phyloP scores from a whole-genome alignment of 2,329 filamentous ascomycete species.

The Epichloe elymi region DNA sequence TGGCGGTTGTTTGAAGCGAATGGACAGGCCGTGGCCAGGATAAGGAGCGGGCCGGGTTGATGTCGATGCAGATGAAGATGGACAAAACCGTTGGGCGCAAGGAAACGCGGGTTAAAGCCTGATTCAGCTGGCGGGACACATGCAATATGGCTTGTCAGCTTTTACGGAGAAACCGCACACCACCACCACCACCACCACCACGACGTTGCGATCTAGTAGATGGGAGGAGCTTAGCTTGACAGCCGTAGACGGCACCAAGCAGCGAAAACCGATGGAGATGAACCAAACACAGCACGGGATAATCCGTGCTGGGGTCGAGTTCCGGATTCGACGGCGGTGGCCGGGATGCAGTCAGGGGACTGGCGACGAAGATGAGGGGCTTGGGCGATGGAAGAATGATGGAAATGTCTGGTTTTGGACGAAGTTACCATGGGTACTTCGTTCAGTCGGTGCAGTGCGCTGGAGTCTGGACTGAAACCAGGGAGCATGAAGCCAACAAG shows the following conservation, averaged over 20 bases:
- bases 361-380: constrained; percentile 2
- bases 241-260: neutral
- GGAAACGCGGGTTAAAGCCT: constrained; percentile 2
- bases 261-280: neutral
- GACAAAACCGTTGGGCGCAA: constrained; percentile 8
- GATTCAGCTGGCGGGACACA: constrained; percentile 4
- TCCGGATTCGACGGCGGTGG: neutral
- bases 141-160: constrained; percentile 3
- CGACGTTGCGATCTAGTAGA: neutral
- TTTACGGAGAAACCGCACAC: neutral
- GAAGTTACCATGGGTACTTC: neutral
- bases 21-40: constrained; percentile 3
- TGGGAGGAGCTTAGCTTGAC: neutral
- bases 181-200: constrained; percentile 1
- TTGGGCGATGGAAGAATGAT: neutral
- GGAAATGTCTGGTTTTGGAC: neutral
- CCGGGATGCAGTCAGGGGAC: neutral
- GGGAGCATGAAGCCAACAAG: neutral
- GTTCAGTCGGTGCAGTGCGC: neutral
- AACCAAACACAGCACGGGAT: neutral
- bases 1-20: constrained; percentile 5
- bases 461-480: neutral
- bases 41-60: neutral
- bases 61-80: neutral
- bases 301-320: neutral